A percentile compares a stretch with the other conserved stretches of the same genome.
phyloP scores from a whole-genome alignment of 106 monocot genomes.

The Dendrobium officinale region DNA sequence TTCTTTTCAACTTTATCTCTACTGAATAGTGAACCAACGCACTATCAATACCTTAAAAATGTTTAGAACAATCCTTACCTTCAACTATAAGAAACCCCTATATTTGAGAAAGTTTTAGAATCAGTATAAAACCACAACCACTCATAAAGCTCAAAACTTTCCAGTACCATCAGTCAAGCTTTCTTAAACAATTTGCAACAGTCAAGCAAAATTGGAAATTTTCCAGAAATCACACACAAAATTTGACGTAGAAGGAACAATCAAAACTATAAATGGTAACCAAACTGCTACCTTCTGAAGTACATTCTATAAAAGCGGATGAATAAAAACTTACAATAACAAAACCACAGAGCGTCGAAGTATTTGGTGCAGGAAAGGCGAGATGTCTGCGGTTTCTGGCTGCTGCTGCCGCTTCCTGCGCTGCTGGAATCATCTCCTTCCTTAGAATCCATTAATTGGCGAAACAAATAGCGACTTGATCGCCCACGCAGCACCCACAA shows the following conservation, averaged over 20 bases:
- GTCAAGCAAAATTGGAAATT: background rate
- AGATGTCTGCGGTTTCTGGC: background rate
- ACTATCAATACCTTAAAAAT: background rate
- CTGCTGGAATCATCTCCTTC: slow-evolving; percentile 1
- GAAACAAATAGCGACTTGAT: background rate
- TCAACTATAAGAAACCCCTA: background rate
- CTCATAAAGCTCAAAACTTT: background rate
- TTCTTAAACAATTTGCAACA: background rate
- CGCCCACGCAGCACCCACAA: background rate
- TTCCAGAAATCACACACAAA: background rate
- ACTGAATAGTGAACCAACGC: background rate
- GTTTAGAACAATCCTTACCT: background rate
- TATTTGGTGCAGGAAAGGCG: slow-evolving; percentile 22
- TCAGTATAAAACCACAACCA: background rate
- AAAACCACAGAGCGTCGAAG: slow-evolving; percentile 31
- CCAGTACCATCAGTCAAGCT: background rate
- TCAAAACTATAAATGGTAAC: background rate
- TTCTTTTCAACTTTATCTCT: background rate
- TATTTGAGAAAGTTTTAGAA: background rate
- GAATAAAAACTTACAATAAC: slow-evolving; percentile 18
- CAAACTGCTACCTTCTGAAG: background rate
- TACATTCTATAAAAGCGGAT: background rate
- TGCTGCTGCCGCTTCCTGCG: background rate
- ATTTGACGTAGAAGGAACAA: background rate
- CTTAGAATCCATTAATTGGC: background rate